These are phyloP conservation scores for Backusella morwellensis DNA, from an alignment of 192 early-diverging fungal species.

Conservation along the genomic window DNA sequence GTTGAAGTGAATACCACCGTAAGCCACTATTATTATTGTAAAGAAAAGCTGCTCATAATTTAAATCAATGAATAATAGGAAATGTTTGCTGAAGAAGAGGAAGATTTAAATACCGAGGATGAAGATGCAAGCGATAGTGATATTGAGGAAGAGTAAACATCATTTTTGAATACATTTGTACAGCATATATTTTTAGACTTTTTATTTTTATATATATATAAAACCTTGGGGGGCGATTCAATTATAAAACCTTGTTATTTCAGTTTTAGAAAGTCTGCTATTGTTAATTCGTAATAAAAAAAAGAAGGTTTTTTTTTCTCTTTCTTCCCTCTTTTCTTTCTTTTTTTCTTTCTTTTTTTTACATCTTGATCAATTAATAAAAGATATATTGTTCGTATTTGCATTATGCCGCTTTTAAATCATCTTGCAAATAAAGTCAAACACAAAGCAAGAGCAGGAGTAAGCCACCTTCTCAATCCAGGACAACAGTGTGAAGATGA, in stretches of 20 bases:
- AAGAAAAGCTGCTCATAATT: no score
- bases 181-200: not conserved
- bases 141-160: slow-evolving; percentile 7
- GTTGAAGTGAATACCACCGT: not conserved
- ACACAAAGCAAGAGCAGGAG: not conserved
- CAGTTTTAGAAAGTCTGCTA: no score
- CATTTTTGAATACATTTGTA: not conserved
- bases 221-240: not conserved
- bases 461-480: slow-evolving; percentile 23
- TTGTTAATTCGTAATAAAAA: not conserved
- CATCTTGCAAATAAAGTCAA: slow-evolving; percentile 16
- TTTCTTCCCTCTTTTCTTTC: not conserved
- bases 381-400: not conserved
- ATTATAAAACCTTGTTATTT: not conserved
- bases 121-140: slow-evolving; percentile 19
- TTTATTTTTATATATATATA: not conserved
- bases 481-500: slow-evolving; percentile 36
- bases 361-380: not conserved
- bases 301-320: not conserved
- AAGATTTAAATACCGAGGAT: slow-evolving; percentile 14
- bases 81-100: slow-evolving; percentile 12
- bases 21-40: not conserved
- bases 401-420: slow-evolving; percentile 8
- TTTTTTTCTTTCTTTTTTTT: not conserved
- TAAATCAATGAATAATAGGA: not conserved